These are phyloP conservation scores for Talaromyces borbonicus DNA, from an alignment of 495 filamentous ascomycete genomes.

Conservation along the genomic window DNA sequence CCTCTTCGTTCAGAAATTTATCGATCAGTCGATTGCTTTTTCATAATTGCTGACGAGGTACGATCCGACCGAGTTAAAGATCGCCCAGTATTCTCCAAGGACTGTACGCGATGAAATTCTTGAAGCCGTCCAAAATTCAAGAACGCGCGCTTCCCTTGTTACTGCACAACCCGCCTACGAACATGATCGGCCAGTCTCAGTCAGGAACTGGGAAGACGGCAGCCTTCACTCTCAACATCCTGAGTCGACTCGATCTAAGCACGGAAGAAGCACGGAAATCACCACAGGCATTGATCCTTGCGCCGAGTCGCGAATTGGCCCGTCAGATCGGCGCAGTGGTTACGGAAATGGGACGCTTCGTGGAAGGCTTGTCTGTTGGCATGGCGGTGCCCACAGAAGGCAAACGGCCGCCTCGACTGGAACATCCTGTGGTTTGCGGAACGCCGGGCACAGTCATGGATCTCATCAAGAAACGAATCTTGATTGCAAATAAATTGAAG, in stretches of 20 bases:
- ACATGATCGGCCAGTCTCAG: constrained; percentile 96
- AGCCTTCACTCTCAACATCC: constrained; percentile 85
- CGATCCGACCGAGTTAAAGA: too few species aligned
- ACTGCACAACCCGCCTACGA: constrained; percentile 67
- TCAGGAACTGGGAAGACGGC: constrained; percentile 98
- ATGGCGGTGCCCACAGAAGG: constrained; percentile 73
- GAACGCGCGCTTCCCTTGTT: constrained; percentile 85
- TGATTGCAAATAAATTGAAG: constrained; percentile 55
- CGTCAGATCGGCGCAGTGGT: constrained; percentile 87
- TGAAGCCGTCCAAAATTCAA: constrained; percentile 94
- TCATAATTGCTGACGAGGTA: too few species aligned
- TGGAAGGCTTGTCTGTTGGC: constrained; percentile 57
- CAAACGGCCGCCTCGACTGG: constrained; percentile 47
- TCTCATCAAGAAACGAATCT: constrained; percentile 59
- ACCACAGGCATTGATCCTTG: constrained; percentile 84
- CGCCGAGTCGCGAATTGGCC: constrained; percentile 88
- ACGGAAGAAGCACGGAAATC: constrained; percentile 37
- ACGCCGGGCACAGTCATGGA: constrained; percentile 92
- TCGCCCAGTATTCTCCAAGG: constrained; percentile 46
- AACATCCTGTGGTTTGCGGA: constrained; percentile 73
- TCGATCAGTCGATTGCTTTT: neutral
- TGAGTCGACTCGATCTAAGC: constrained; percentile 68
- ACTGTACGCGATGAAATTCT: constrained; percentile 75
- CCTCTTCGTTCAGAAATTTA: neutral
- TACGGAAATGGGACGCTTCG: constrained; percentile 69